Conservation (phyloP, 2,329 filamentous ascomycete genomes). For the Xylariomycetidae sp. region DNA sequence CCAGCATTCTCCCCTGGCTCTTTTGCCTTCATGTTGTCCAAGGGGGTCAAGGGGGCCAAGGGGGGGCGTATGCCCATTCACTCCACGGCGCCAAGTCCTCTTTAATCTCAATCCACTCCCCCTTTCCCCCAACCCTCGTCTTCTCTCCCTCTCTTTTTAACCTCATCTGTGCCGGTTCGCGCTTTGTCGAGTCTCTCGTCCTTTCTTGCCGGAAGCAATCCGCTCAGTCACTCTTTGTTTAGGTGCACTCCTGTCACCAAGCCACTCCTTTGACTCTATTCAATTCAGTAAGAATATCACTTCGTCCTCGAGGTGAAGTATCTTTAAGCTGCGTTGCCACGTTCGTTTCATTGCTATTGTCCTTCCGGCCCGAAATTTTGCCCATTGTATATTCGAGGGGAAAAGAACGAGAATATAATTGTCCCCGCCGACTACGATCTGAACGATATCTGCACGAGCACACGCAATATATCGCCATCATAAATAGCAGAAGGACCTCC, state of each 20-base stretch:
- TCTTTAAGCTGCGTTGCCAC: slow-evolving; percentile 16
- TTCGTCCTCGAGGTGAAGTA: too few relatives aligned
- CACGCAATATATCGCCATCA: not conserved
- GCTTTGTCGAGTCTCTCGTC: slow-evolving; percentile 18
- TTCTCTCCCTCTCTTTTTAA: slow-evolving; percentile 10
- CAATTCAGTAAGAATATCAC: slow-evolving; percentile 5
- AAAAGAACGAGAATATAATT: slow-evolving; percentile 4
- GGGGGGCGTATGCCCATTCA: slow-evolving; percentile 4
- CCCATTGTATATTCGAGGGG: too few relatives aligned
- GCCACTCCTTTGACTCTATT: slow-evolving; percentile 24
- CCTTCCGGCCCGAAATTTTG: slow-evolving; percentile 7
- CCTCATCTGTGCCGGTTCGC: not conserved
- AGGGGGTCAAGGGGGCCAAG: slow-evolving; percentile 8
- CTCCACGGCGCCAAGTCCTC: slow-evolving; percentile 10
- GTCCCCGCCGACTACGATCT: too few relatives aligned
- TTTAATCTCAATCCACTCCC: slow-evolving; percentile 20
- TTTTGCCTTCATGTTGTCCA: too few relatives aligned
- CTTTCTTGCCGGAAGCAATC: slow-evolving; percentile 22
- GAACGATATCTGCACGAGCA: too few relatives aligned
- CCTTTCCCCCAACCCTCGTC: slow-evolving; percentile 10
- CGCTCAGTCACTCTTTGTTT: slow-evolving; percentile 25
- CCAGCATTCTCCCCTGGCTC: too few relatives aligned
- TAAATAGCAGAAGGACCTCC: slow-evolving; percentile 4
- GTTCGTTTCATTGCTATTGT: slow-evolving; percentile 16
- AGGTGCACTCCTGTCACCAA: slow-evolving; percentile 25